Percentiles rank a stretch among this genome's conserved stretches.
Conservation (phyloP, 139 green algal species). For the Micractinium conductrix region DNA sequence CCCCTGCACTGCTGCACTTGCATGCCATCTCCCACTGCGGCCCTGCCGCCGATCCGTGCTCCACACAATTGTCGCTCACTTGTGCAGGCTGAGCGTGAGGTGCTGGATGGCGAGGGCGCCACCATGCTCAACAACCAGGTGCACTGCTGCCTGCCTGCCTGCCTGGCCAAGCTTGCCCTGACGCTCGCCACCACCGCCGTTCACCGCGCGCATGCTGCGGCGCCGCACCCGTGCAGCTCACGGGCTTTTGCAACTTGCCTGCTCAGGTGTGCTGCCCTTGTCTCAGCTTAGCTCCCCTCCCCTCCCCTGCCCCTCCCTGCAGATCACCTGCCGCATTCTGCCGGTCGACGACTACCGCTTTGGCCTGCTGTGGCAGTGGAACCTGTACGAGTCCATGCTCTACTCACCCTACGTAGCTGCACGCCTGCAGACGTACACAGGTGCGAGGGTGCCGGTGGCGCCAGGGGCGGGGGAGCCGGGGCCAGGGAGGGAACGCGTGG, state of each 20-base stretch:
- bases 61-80: background rate
- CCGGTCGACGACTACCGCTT: slow-evolving; percentile 63
- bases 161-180: too few relatives aligned
- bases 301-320: too few relatives aligned
- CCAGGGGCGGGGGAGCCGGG: background rate
- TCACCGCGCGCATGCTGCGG: too few relatives aligned
- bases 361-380: slow-evolving; percentile 84
- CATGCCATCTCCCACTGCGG: too few relatives aligned
- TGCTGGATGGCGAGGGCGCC: slow-evolving; percentile 25
- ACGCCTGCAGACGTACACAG: slow-evolving; percentile 82
- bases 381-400: slow-evolving; percentile 83
- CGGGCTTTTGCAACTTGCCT: too few relatives aligned
- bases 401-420: slow-evolving; percentile 84
- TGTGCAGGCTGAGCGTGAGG: slow-evolving; percentile 26
- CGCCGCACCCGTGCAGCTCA: too few relatives aligned
- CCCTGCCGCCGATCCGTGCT: too few relatives aligned
- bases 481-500: background rate
- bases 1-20: too few relatives aligned
- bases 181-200: too few relatives aligned
- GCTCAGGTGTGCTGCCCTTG: too few relatives aligned
- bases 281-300: too few relatives aligned
- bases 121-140: slow-evolving; percentile 34
- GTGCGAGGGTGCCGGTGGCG: background rate
- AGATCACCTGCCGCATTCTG: slow-evolving; percentile 36
- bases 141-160: too few relatives aligned